These are phyloP conservation scores for Brassica rapa DNA, from an alignment of 345 rosid genomes.

Conservation along the genomic window DNA sequence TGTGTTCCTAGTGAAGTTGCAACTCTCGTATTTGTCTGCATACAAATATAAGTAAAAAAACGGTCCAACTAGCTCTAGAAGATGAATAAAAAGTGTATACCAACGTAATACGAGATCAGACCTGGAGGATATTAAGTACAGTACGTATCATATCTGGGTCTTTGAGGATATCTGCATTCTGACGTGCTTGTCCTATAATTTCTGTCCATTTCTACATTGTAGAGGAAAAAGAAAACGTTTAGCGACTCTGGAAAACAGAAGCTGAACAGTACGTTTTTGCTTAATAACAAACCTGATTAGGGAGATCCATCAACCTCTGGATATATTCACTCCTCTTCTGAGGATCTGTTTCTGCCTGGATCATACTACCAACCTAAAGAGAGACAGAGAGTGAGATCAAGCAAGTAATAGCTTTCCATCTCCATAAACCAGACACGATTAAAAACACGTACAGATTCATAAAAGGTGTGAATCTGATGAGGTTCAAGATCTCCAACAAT, in stretches of 20 bases:
- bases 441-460: constrained; percentile 76
- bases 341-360: constrained; percentile 91
- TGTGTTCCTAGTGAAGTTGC: constrained; percentile 86
- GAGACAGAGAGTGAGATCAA: constrained; percentile 5
- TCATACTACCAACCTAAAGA: constrained; percentile 84
- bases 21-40: constrained; percentile 96
- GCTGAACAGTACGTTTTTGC: background rate
- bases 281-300: constrained; percentile 66
- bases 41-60: background rate
- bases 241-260: constrained; percentile 27
- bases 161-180: constrained; percentile 82
- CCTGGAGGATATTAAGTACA: constrained; percentile 96
- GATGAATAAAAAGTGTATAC: background rate
- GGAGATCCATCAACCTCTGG: constrained; percentile 92
- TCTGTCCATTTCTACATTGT: constrained; percentile 88
- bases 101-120: constrained; percentile 21
- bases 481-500: constrained; percentile 91
- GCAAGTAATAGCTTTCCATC: constrained; percentile 6
- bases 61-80: background rate
- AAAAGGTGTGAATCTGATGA: constrained; percentile 95
- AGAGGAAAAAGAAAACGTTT: background rate
- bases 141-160: constrained; percentile 84
- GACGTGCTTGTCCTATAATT: constrained; percentile 91
- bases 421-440: background rate
- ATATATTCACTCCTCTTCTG: constrained; percentile 93